Percentiles rank a stretch among this genome's conserved stretches.
Conservation (phyloP, 2,329 filamentous ascomycete genomes). For the Colletotrichum musicola region DNA sequence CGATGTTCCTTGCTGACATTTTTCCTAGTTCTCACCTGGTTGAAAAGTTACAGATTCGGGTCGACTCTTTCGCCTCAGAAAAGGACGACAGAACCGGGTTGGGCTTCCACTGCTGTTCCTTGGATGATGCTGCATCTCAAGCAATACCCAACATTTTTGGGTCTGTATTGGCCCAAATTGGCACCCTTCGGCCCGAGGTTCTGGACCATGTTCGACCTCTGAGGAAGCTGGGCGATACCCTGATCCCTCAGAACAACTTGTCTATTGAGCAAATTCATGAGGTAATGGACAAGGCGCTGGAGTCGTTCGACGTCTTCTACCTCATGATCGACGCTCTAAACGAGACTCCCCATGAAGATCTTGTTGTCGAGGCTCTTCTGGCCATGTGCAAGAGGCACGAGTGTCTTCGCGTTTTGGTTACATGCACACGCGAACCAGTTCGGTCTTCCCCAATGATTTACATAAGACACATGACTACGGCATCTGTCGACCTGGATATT, state of each 20-base stretch:
- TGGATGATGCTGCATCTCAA: constrained; percentile 44
- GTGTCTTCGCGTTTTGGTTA: constrained; percentile 41
- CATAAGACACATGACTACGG: constrained; percentile 38
- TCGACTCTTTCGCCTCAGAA: not conserved
- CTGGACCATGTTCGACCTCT: constrained; percentile 40
- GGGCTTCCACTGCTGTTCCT: constrained; percentile 44
- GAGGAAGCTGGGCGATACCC: constrained; percentile 16
- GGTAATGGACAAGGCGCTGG: constrained; percentile 35
- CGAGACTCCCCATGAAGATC: constrained; percentile 38
- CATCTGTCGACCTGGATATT: constrained; percentile 43
- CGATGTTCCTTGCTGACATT: not conserved
- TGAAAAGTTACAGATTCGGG: constrained; percentile 38
- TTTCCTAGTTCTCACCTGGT: constrained; percentile 42
- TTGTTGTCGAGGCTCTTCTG: constrained; percentile 38
- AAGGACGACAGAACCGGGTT: constrained; percentile 33
- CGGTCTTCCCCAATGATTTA: constrained; percentile 17
- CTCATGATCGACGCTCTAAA: constrained; percentile 44
- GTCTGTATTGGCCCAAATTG: constrained; percentile 45
- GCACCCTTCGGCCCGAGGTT: constrained; percentile 30
- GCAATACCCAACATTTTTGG: constrained; percentile 45
- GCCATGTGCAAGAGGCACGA: constrained; percentile 39
- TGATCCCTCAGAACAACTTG: constrained; percentile 42
- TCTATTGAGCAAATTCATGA: constrained; percentile 34
- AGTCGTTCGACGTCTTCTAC: constrained; percentile 38
- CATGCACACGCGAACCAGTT: constrained; percentile 40